Percentiles rank a stretch among this genome's conserved stretches.
Conservation (phyloP, 352 stramenopile species). For the Phytophthora fragariaefolia region DNA sequence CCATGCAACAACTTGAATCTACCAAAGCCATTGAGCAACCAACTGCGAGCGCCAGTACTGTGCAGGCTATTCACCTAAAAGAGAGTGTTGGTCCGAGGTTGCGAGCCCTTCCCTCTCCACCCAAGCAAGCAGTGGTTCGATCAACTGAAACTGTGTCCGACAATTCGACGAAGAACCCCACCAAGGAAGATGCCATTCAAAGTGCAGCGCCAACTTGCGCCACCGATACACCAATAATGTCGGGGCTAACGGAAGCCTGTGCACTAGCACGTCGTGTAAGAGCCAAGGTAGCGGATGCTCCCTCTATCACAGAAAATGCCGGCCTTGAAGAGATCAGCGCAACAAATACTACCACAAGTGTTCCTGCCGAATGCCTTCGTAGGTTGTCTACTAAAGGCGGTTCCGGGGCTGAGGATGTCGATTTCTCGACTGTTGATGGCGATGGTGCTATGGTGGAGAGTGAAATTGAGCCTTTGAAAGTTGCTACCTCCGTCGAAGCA, state of each 20-base stretch:
- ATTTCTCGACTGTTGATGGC: conserved; percentile 15
- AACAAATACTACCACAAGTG: no score
- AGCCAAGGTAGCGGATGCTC: conserved; percentile 5
- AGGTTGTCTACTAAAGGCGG: not conserved
- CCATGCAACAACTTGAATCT: conserved; percentile 1
- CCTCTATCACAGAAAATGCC: not conserved
- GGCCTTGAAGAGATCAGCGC: no score
- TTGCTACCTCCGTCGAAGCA: not conserved
- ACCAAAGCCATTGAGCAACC: not conserved
- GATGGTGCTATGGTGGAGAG: conserved; percentile 12
- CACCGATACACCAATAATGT: not conserved
- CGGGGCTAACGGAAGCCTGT: conserved; percentile 26
- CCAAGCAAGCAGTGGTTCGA: conserved; percentile 15
- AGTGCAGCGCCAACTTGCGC: not conserved
- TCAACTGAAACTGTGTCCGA: conserved; percentile 1
- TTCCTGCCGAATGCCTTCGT: not conserved
- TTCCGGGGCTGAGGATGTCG: conserved; percentile 9
- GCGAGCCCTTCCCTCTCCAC: conserved; percentile 13
- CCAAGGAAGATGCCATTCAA: conserved; percentile 9
- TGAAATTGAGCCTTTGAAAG: no score
- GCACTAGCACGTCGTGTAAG: conserved; percentile 26
- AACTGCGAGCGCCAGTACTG: not conserved
- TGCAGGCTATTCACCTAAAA: not conserved
- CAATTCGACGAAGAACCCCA: not conserved
- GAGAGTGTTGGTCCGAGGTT: conserved; percentile 6